Conservation (phyloP, 495 filamentous ascomycete species). For the Evernia prunastri region DNA sequence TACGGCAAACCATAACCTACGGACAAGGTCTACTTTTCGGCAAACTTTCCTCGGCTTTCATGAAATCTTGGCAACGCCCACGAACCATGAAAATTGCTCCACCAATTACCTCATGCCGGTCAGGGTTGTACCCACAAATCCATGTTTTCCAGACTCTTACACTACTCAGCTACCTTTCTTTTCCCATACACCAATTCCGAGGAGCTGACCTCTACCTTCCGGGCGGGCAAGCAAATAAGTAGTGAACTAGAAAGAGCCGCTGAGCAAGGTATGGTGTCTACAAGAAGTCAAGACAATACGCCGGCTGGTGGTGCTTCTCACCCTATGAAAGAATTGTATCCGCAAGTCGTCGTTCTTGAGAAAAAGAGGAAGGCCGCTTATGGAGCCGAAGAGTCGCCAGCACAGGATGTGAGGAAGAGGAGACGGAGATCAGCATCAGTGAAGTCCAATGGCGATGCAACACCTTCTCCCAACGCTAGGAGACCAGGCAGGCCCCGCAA, state of each 20-base stretch:
- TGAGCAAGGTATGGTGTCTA: constrained; percentile 12
- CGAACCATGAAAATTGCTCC: neutral
- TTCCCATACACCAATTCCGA: neutral
- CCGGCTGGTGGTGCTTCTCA: neutral
- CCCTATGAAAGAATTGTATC: neutral
- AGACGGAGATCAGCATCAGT: neutral
- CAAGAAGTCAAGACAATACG: constrained; percentile 11
- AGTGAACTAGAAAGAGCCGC: constrained; percentile 5
- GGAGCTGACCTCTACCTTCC: neutral
- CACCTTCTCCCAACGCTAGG: neutral
- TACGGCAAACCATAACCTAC: no score
- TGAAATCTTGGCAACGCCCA: constrained; percentile 12
- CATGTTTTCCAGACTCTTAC: constrained; percentile 5
- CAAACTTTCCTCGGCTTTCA: neutral
- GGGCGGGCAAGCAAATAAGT: neutral
- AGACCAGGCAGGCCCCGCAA: neutral
- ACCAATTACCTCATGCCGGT: constrained; percentile 10
- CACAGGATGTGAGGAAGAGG: neutral
- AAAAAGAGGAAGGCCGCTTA: neutral
- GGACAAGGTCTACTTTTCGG: neutral
- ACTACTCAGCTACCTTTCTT: neutral
- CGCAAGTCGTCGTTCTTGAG: neutral
- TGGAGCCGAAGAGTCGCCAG: neutral
- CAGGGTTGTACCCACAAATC: constrained; percentile 3
- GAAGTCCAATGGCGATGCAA: neutral